These are phyloP conservation scores for Penicillium paxilli DNA, from an alignment of 495 filamentous ascomycete species.

Conservation along the genomic window DNA sequence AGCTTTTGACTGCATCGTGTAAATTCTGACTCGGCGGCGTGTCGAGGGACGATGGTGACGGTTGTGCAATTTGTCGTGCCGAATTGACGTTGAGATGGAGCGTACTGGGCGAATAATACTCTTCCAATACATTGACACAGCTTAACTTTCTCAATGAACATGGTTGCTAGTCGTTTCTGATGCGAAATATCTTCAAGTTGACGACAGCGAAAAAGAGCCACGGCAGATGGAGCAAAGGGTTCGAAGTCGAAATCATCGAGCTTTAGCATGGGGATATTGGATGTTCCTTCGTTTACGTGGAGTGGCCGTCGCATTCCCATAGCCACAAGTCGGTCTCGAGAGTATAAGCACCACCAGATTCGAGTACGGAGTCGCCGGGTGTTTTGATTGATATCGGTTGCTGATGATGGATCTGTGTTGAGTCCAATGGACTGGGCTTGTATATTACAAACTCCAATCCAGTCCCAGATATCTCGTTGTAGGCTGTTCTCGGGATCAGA, in stretches of 20 bases:
- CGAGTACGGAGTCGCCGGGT: conserved; percentile 68
- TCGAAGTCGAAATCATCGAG: conserved; percentile 77
- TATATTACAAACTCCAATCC: conserved; percentile 82
- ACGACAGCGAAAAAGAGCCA: conserved; percentile 36
- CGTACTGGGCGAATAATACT: conserved; percentile 81
- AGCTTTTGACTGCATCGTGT: conserved; percentile 69
- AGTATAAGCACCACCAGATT: conserved; percentile 90
- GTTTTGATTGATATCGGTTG: conserved; percentile 60
- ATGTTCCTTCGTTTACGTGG: conserved; percentile 82
- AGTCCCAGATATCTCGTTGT: conserved; percentile 79
- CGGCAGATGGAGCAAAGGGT: conserved; percentile 51
- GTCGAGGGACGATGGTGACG: conserved; percentile 78
- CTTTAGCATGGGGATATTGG: conserved; percentile 78
- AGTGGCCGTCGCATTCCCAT: conserved; percentile 83
- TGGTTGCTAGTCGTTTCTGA: conserved; percentile 70
- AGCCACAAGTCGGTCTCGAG: conserved; percentile 84
- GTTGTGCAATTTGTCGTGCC: conserved; percentile 69
- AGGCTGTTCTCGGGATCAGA: conserved; percentile 66
- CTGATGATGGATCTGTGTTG: conserved; percentile 69
- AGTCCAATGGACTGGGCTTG: conserved; percentile 79
- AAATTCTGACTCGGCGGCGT: conserved; percentile 68
- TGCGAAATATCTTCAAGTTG: conserved; percentile 43
- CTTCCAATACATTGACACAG: conserved; percentile 79
- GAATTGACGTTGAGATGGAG: conserved; percentile 61
- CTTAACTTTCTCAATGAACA: conserved; percentile 88